These are phyloP conservation scores for Tetraselmis striata DNA, from an alignment of 139 green algal species.

Conservation along the genomic window DNA sequence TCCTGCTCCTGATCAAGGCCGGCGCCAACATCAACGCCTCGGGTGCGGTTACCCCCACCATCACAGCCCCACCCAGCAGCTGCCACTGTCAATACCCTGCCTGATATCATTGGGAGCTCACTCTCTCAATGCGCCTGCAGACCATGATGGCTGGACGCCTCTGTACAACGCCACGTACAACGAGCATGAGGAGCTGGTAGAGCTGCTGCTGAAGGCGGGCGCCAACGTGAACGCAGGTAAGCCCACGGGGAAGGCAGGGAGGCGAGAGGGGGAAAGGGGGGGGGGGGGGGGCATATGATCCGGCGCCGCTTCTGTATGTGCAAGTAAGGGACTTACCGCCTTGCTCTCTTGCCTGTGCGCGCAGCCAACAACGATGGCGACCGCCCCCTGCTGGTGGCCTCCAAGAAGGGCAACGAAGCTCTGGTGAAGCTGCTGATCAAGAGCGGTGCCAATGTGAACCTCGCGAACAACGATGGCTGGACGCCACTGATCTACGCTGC, in stretches of 20 bases:
- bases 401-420: neutral
- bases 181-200: neutral
- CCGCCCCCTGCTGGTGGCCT: neutral
- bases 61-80: no score
- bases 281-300: no score
- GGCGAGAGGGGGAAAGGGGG: no score
- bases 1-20: neutral
- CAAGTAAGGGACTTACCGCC: no score
- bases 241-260: no score
- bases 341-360: no score
- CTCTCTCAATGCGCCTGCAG: no score
- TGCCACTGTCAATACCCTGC: neutral
- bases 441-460: constrained; percentile 6
- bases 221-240: neutral
- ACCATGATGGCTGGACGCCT: neutral
- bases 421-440: constrained; percentile 9
- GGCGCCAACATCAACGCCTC: neutral
- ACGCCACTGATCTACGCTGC: constrained; percentile 2
- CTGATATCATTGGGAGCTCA: no score
- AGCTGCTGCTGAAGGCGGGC: neutral
- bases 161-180: neutral
- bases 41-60: neutral
- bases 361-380: constrained; percentile 2
- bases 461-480: constrained; percentile 4
- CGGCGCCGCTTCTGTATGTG: neutral